These are phyloP conservation scores for Obba rivulosa DNA, from an alignment of 768 basidiomycete species.

Conservation along the genomic window DNA sequence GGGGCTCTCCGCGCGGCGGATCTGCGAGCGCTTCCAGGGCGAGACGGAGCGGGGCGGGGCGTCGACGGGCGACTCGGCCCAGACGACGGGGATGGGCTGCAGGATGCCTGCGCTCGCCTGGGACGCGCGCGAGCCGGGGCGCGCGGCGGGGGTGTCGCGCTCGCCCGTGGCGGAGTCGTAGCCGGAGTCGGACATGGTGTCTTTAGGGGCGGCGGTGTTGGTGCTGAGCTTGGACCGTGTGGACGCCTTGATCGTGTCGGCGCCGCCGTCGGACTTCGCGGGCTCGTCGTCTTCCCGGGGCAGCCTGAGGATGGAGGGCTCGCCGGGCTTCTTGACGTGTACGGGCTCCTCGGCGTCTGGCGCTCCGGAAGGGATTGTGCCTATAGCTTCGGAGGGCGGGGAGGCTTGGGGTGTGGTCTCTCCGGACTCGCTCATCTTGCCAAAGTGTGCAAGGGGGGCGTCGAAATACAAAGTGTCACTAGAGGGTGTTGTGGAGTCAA, in stretches of 20 bases:
- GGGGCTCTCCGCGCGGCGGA: constrained; percentile 5
- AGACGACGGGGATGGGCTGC: constrained; percentile 20
- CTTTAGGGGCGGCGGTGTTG: constrained; percentile 6
- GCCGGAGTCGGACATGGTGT: constrained; percentile 15
- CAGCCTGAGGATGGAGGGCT: constrained; percentile 3
- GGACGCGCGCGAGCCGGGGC: constrained; percentile 7
- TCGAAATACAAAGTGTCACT: constrained; percentile 37
- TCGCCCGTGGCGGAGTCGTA: constrained; percentile 11
- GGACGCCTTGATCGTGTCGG: not conserved
- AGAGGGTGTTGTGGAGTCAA: too few relatives aligned
- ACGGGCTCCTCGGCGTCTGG: not conserved
- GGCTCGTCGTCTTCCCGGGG: constrained; percentile 6
- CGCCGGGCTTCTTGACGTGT: not conserved
- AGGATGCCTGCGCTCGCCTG: constrained; percentile 2
- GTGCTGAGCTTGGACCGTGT: not conserved
- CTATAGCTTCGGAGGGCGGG: constrained; percentile 3
- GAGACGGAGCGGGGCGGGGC: not conserved
- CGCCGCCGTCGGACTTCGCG: not conserved
- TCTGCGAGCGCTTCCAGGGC: not conserved
- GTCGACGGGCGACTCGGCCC: constrained; percentile 6
- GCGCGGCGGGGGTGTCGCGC: not conserved
- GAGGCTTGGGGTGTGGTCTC: constrained; percentile 3
- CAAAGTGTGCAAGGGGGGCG: constrained; percentile 32
- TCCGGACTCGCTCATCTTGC: constrained; percentile 3
- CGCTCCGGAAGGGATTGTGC: constrained; percentile 2